phyloP scores from a whole-genome alignment of 179 eudicot genomes.

The Monotropa hypopitys region DNA sequence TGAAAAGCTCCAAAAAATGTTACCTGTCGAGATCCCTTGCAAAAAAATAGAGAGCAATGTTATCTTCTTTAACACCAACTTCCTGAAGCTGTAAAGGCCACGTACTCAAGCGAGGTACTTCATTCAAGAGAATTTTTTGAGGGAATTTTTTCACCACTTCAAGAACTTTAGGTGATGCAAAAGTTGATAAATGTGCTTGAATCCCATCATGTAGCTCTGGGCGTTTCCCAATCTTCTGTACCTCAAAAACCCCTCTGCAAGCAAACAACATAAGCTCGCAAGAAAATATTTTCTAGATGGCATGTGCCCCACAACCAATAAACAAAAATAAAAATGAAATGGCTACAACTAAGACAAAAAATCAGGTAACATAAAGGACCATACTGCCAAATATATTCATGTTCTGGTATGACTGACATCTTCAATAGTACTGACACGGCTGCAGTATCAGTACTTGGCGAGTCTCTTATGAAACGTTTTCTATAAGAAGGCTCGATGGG shows the following conservation, averaged over 20 bases:
- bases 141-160: conserved; percentile 59
- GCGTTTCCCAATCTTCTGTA: conserved; percentile 44
- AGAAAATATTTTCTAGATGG: background rate
- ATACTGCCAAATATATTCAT: conserved; percentile 84
- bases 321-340: background rate
- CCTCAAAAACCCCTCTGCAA: conserved; percentile 84
- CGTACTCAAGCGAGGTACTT: conserved; percentile 55
- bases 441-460: conserved; percentile 4
- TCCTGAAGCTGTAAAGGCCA: conserved; percentile 85
- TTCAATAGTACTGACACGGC: conserved; percentile 20
- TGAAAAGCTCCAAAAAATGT: background rate
- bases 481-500: conserved; percentile 14
- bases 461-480: conserved; percentile 17
- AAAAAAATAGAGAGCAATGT: conserved; percentile 79
- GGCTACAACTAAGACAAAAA: background rate
- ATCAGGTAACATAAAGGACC: conserved; percentile 17
- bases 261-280: conserved; percentile 8
- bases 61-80: conserved; percentile 54
- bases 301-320: background rate
- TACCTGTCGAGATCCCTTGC: conserved; percentile 88
- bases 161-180: conserved; percentile 64
- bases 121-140: conserved; percentile 41
- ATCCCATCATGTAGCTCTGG: conserved; percentile 50
- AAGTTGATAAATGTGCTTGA: conserved; percentile 79
- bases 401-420: conserved; percentile 58